Evolutionary conservation across 306 rosid genomes (phyloP), one percentile per base, ranked within the genome.

Genomic region (Albizia julibrissin): DNA sequence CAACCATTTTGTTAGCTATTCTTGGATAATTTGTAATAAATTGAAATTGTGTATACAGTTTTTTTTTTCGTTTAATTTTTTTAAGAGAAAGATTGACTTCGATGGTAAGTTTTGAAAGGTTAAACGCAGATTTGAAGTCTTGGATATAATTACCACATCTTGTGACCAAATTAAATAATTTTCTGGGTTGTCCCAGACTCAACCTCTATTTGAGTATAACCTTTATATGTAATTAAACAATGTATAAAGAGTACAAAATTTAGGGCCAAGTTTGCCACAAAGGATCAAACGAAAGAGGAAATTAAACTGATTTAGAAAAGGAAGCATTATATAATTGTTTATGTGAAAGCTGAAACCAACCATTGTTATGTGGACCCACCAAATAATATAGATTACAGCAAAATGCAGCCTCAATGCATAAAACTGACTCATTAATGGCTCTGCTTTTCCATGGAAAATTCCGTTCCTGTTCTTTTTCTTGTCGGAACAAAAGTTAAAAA

Each of bases 351-450:
- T 66, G 79, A 34, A 69, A 50, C 69, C 72, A 56, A 22, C 58
- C 64, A 75, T 72, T 69, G 34, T 29, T 42, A 33, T 34, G 40
- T 74, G 85, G 86, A 56, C 74, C 88, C 81, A 69, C 34, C 14
- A 42, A 19, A 70, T 40, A 37, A 79, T 47, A 66, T 50, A 58
- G 3, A 74, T 1, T 76, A 82, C 40, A 49, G 78, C 39, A 80
- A 86, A 87, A 61, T 84, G 82, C 56, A 74, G 74, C 74, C 69
- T 62, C 39, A 78, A 37, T 11, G 47, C 61, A 79, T 69, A 26
- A n/a, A 77, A 59, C 62, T 81, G 78, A 9, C 49, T 82, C 75
- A 52, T 75, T 73, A 52, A 18, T 75, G 66, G 76, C 59, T 75
- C 31, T 62, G 29, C 69, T 75, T 79, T 82, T 75, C 19, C n/a